A percentile compares a stretch with the other conserved stretches of the same genome.
Conservation (phyloP, 2,329 filamentous ascomycete genomes). For the Claviceps spartinae region DNA sequence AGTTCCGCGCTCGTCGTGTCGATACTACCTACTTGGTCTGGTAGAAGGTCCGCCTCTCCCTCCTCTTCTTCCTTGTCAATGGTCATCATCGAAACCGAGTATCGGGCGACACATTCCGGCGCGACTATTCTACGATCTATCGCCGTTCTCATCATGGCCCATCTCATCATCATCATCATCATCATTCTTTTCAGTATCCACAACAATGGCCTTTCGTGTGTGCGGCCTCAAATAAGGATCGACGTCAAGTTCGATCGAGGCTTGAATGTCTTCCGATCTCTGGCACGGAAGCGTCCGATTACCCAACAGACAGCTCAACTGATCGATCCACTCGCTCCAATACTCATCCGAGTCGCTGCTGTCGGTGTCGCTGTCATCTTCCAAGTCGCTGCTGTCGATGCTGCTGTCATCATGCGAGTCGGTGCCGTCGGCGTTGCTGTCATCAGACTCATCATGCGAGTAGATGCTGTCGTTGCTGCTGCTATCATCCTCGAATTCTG, state of each 20-base stretch:
- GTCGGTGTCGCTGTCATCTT: conserved; percentile 3
- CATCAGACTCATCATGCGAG: no score
- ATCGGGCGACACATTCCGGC: background rate
- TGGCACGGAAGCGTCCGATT: conserved; percentile 2
- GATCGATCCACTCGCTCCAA: conserved; percentile 27
- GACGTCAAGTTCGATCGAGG: background rate
- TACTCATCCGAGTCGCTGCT: conserved; percentile 17
- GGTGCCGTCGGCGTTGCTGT: no score
- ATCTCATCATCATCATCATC: conserved; percentile 3
- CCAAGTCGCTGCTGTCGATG: background rate
- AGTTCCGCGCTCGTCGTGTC: background rate
- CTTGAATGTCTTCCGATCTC: conserved; percentile 4
- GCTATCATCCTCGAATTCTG: no score
- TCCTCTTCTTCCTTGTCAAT: background rate
- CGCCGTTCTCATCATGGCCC: conserved; percentile 14
- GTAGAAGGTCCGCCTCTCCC: background rate
- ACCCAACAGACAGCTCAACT: conserved; percentile 8
- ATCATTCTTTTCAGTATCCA: conserved; percentile 11
- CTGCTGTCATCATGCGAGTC: background rate
- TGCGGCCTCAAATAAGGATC: conserved; percentile 5
- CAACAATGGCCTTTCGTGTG: conserved; percentile 15
- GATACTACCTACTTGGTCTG: background rate
- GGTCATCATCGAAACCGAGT: conserved; percentile 4
- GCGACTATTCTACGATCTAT: background rate
- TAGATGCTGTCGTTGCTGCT: no score